Percentiles rank a stretch among this genome's conserved stretches.
phyloP scores from a whole-genome alignment of 2,329 filamentous ascomycete species.

The Penicillium concentricum region DNA sequence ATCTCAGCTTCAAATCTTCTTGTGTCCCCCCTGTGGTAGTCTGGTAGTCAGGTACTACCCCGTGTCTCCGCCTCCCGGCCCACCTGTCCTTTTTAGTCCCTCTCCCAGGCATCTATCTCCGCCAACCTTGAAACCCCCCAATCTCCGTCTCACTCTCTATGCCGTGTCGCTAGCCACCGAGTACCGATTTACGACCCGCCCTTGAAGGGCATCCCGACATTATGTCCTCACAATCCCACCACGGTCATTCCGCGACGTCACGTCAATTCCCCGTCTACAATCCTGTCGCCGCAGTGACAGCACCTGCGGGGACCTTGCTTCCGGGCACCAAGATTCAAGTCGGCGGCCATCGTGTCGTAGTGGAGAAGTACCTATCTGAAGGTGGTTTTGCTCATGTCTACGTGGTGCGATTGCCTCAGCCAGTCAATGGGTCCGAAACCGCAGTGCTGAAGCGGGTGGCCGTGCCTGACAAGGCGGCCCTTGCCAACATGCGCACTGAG shows the following conservation, averaged over 20 bases:
- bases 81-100: slow-evolving; percentile 14
- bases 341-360: slow-evolving; percentile 85
- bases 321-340: slow-evolving; percentile 97
- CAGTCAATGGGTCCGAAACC: slow-evolving; percentile 73
- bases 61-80: slow-evolving; percentile 19
- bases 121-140: slow-evolving; percentile 9
- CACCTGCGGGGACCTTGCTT: slow-evolving; percentile 79
- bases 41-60: slow-evolving; percentile 24
- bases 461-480: slow-evolving; percentile 89
- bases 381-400: slow-evolving; percentile 98
- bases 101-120: slow-evolving; percentile 4
- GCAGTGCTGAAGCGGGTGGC: slow-evolving; percentile 93
- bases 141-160: slow-evolving; percentile 19
- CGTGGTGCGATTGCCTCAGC: slow-evolving; percentile 79
- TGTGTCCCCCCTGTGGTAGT: slow-evolving; percentile 12
- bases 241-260: slow-evolving; percentile 30
- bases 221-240: slow-evolving; percentile 36
- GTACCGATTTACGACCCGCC: slow-evolving; percentile 18
- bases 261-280: slow-evolving; percentile 35
- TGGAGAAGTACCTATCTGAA: slow-evolving; percentile 96
- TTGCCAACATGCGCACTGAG: slow-evolving; percentile 95
- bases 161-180: slow-evolving; percentile 22
- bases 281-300: slow-evolving; percentile 35
- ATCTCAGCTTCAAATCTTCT: slow-evolving; percentile 3
- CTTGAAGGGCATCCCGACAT: slow-evolving; percentile 28